Evolutionary conservation across 108 stramenopile genomes (phyloP).

Genomic region (Nitzschia palea): DNA sequence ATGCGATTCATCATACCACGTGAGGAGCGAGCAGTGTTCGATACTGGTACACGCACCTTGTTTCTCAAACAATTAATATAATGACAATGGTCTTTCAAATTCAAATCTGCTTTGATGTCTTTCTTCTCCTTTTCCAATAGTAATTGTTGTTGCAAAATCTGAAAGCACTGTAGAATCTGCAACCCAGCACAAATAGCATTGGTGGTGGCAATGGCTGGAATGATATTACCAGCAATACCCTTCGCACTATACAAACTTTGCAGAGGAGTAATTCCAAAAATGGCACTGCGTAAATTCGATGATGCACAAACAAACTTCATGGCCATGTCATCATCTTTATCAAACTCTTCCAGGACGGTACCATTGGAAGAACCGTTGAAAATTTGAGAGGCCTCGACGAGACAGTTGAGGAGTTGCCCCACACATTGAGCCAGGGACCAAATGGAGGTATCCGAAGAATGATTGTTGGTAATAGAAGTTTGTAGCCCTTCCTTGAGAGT

Average conservation of each 20-base stretch:
- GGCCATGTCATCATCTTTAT: slow-evolving; percentile 93
- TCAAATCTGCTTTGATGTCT: slow-evolving; percentile 12
- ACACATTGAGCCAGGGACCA: slow-evolving; percentile 54
- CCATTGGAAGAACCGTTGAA: slow-evolving; percentile 24
- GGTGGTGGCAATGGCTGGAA: slow-evolving; percentile 99
- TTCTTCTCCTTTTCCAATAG: slow-evolving; percentile 8
- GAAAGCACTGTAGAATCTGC: slow-evolving; percentile 79
- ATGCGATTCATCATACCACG: no score
- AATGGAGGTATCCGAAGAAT: slow-evolving; percentile 27
- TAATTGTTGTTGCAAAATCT: slow-evolving; percentile 61
- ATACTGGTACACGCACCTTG: slow-evolving; percentile 17
- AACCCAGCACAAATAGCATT: slow-evolving; percentile 98
- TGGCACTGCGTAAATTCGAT: slow-evolving; percentile 85
- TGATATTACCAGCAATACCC: slow-evolving; percentile 99
- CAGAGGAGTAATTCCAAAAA: slow-evolving; percentile 89
- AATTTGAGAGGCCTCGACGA: slow-evolving; percentile 45
- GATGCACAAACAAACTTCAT: slow-evolving; percentile 96
- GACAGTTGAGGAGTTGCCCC: slow-evolving; percentile 45
- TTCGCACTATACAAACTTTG: slow-evolving; percentile 90
- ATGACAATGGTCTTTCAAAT: slow-evolving; percentile 52
- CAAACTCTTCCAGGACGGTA: slow-evolving; percentile 65
- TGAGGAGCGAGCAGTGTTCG: no score
- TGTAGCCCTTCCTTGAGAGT: slow-evolving; percentile 12
- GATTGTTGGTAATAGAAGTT: slow-evolving; percentile 8
- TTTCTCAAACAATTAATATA: slow-evolving; percentile 80